phyloP scores from a whole-genome alignment of 176 grass and related monocot genomes.

The Avena insularis region DNA sequence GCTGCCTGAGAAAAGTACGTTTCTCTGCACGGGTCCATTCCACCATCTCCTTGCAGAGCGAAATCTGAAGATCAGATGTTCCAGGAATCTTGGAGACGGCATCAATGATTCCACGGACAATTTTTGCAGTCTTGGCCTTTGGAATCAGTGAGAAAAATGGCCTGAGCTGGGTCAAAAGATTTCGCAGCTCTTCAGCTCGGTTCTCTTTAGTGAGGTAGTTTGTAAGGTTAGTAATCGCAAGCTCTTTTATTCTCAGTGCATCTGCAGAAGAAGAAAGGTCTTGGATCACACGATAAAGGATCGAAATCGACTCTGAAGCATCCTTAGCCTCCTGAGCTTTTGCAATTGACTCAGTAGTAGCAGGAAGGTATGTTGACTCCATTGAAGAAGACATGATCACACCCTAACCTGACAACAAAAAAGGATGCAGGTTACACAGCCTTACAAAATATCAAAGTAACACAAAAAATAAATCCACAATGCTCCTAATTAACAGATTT shows the following conservation, averaged over 20 bases:
- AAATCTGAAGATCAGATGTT: slow-evolving; percentile 29
- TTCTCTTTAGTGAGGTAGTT: slow-evolving; percentile 28
- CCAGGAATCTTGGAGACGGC: slow-evolving; percentile 26
- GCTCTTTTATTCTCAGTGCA: slow-evolving; percentile 17
- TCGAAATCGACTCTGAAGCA: slow-evolving; percentile 20
- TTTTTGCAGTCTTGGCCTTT: slow-evolving; percentile 31
- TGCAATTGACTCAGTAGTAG: slow-evolving; percentile 28
- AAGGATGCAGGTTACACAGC: neutral
- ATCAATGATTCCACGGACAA: slow-evolving; percentile 31
- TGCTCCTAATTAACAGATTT: neutral
- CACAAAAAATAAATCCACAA: too few relatives aligned
- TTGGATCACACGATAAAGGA: slow-evolving; percentile 28
- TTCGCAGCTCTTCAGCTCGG: slow-evolving; percentile 16
- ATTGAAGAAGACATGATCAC: slow-evolving; percentile 17
- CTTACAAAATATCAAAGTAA: neutral
- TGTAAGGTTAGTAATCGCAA: slow-evolving; percentile 29
- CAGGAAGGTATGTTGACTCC: slow-evolving; percentile 18
- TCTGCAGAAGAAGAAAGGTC: slow-evolving; percentile 21
- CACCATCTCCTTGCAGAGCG: slow-evolving; percentile 30
- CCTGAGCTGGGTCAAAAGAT: slow-evolving; percentile 24
- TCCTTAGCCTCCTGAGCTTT: slow-evolving; percentile 32
- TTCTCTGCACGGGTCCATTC: slow-evolving; percentile 24
- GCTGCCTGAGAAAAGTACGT: neutral
- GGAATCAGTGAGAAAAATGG: slow-evolving; percentile 25
- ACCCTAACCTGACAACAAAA: neutral